Conservation (phyloP, 208 protist species). For the Leishmania tarentolae region DNA sequence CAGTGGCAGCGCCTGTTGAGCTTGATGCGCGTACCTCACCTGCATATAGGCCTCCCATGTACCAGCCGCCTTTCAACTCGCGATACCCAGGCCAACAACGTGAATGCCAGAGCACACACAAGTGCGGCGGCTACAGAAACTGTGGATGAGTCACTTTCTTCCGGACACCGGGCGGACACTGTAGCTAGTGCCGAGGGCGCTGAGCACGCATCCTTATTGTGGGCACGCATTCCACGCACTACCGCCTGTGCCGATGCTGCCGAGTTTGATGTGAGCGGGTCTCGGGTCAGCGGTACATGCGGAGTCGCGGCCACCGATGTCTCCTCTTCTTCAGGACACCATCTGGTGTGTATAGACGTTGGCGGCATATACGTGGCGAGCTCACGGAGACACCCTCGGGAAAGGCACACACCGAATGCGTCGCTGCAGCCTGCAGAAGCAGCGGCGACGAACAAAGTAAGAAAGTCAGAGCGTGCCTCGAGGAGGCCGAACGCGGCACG, state of each 20-base stretch:
- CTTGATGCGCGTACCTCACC: not conserved
- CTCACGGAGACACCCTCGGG: not conserved
- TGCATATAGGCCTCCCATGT: not conserved
- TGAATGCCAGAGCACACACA: not conserved
- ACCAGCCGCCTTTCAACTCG: not conserved
- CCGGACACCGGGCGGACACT: too few relatives aligned
- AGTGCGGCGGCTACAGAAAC: not conserved
- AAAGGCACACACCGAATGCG: not conserved
- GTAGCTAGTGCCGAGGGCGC: not conserved
- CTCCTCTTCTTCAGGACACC: not conserved
- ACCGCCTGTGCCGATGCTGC: not conserved
- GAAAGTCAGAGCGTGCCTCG: not conserved
- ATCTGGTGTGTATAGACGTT: constrained; percentile 24
- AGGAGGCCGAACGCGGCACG: not conserved
- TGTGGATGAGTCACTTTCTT: not conserved
- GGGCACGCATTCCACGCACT: constrained; percentile 1
- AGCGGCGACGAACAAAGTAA: not conserved
- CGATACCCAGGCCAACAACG: not conserved
- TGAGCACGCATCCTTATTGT: not conserved
- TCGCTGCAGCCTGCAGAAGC: not conserved
- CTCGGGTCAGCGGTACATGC: not conserved
- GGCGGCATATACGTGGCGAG: constrained; percentile 17
- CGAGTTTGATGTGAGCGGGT: not conserved
- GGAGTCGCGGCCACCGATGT: not conserved
- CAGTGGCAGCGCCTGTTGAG: constrained; percentile 4